Conservation (phyloP, 2,329 filamentous ascomycete species). For the Endoconidiophora laricicola region DNA sequence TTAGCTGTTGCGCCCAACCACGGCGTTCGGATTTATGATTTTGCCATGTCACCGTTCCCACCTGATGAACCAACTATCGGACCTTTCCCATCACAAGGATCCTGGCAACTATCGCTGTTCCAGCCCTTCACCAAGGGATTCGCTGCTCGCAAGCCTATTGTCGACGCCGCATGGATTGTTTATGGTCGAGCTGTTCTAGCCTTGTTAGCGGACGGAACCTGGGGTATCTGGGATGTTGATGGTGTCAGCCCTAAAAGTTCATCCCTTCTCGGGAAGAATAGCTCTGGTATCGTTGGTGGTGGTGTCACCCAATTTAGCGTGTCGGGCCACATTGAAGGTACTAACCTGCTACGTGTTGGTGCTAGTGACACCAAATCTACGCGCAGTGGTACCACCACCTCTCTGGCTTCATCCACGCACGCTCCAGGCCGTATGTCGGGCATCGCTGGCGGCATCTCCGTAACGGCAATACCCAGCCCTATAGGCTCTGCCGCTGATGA, state of each 20-base stretch:
- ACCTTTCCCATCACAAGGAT: conserved; percentile 39
- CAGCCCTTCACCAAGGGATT: conserved; percentile 35
- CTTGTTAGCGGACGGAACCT: conserved; percentile 45
- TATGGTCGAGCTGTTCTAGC: conserved; percentile 42
- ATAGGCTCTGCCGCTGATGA: conserved; percentile 32
- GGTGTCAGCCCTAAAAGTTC: conserved; percentile 33
- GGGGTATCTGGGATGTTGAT: conserved; percentile 53
- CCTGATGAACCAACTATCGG: conserved; percentile 34
- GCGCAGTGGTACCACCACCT: conserved; percentile 26
- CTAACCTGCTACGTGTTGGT: conserved; percentile 33
- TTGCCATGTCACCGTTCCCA: conserved; percentile 33
- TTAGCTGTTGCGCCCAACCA: conserved; percentile 38
- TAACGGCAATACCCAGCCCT: conserved; percentile 27
- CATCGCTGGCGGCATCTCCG: conserved; percentile 35
- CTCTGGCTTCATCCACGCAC: conserved; percentile 23
- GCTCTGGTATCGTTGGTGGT: conserved; percentile 37
- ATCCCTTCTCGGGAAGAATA: conserved; percentile 32
- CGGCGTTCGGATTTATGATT: conserved; percentile 46
- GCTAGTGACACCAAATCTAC: conserved; percentile 20
- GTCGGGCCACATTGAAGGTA: conserved; percentile 44
- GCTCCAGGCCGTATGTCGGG: conserved; percentile 34
- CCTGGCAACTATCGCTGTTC: conserved; percentile 48
- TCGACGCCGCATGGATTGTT: conserved; percentile 45
- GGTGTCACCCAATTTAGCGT: conserved; percentile 41
- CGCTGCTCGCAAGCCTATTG: conserved; percentile 38